Base-by-base conservation (phyloP, 345 rosid species). In the Cochlearia excelsa region DNA sequence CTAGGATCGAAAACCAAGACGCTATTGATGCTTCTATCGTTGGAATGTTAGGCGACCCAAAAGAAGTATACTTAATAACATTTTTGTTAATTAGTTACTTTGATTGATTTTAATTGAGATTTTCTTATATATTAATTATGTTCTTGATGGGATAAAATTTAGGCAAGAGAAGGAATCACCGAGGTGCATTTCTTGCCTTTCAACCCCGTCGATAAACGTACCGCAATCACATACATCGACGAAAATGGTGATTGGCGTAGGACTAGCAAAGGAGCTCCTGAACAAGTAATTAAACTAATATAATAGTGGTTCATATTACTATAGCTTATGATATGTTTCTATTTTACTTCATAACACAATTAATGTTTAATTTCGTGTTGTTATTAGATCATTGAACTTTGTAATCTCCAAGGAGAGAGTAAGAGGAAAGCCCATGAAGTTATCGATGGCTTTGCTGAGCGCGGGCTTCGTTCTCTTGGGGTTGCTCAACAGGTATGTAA, bases 21-120 rank as follows among this genome's bases (percentile, higher is more conserved):
- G 97, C 99, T 31, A 93, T 93, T 66, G 99, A 93, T 57, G 91
- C 94, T 74, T 89, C 89, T 54, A 93, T 93, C 42, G 95, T 89
- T 38, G 83, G 84, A 27, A 86, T 93, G 99, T 70, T 93, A 76
- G 65, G 77, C 11, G 93, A 93, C 59, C 94, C 91, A 11, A 85
- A 79, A 63, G 88, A 91, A 87, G 94, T 82, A 46, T 16, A 16
- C 23, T 16, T 16, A 16, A 16, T 16, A 16, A 16, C 27, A 4
- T 42, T 2, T 26, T 42, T 2, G 7, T 26, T 1, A 8, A 27
- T 28, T 9, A 44, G 27, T n/a, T 31, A 27, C 3, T 60, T 43
- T 4, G 39, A 11, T 68, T 53, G 3, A 1, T 43, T 40, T 7
- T 31, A 3, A 9, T 43, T 3, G 30, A 33, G 26, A 5, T 51